These are phyloP conservation scores for Isatis tinctoria DNA, from an alignment of 345 rosid species.

Conservation along the genomic window DNA sequence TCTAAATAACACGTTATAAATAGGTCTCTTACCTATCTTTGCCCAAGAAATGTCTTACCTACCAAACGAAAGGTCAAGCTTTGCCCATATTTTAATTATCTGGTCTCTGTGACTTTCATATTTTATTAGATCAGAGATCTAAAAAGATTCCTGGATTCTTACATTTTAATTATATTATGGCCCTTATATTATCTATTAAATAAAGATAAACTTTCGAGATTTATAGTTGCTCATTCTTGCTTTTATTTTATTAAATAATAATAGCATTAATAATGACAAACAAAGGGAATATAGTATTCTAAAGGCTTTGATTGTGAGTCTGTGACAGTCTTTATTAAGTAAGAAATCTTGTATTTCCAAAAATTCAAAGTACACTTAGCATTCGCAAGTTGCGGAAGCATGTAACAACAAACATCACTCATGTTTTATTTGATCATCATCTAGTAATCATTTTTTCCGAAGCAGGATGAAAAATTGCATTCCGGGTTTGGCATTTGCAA, in stretches of 20 bases:
- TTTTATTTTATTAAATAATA: no score
- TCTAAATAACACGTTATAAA: neutral
- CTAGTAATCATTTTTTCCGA: constrained; percentile 3
- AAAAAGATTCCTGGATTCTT: neutral
- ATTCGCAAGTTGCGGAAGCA: neutral
- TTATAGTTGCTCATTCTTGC: no score
- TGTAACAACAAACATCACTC: neutral
- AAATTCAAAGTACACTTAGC: no score
- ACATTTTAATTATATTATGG: neutral
- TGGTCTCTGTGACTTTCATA: neutral
- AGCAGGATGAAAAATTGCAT: constrained; percentile 20
- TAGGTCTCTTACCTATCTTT: neutral
- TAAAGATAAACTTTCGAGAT: no score
- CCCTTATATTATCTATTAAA: neutral
- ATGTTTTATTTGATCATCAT: neutral
- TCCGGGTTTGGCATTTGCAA: constrained; percentile 16
- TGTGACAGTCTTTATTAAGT: no score
- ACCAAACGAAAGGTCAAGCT: neutral
- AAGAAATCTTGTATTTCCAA: no score
- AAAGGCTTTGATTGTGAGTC: no score
- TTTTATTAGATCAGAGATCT: neutral
- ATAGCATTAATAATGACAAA: no score
- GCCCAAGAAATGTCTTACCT: neutral
- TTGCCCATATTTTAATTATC: neutral
- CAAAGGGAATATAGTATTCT: no score